Evolutionary conservation across 257 asterid species (phyloP).

Genomic region (Solanum tarapatanum): DNA sequence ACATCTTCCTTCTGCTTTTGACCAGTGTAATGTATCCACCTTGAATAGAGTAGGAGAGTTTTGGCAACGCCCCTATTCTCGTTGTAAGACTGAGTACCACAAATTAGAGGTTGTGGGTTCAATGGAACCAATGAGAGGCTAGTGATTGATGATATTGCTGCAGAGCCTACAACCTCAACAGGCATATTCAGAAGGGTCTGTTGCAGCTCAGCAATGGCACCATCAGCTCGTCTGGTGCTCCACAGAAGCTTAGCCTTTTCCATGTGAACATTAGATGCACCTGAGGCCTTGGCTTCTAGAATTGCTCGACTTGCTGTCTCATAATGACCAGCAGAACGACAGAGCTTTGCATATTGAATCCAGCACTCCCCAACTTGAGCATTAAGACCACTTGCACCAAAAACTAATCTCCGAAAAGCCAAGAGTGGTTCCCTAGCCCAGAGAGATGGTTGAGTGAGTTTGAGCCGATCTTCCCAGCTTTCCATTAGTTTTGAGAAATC

Average conservation of each 20-base stretch:
- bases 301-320: slow-evolving; percentile 95
- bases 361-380: slow-evolving; percentile 84
- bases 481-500: slow-evolving; percentile 50
- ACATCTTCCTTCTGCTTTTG: slow-evolving; percentile 95
- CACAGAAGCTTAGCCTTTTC: slow-evolving; percentile 98
- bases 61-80: slow-evolving; percentile 68
- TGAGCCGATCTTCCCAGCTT: slow-evolving; percentile 89
- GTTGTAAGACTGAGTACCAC: slow-evolving; percentile 42
- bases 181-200: slow-evolving; percentile 92
- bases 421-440: slow-evolving; percentile 99
- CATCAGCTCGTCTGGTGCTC: slow-evolving; percentile 90
- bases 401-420: slow-evolving; percentile 89
- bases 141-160: slow-evolving; percentile 76
- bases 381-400: slow-evolving; percentile 63
- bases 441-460: slow-evolving; percentile 84
- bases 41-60: slow-evolving; percentile 80
- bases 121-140: slow-evolving; percentile 77
- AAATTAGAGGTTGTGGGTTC: slow-evolving; percentile 55
- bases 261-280: slow-evolving; percentile 79
- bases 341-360: slow-evolving; percentile 92
- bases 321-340: slow-evolving; percentile 96
- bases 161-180: slow-evolving; percentile 67
- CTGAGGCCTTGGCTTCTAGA: slow-evolving; percentile 76
- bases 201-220: slow-evolving; percentile 96
- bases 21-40: slow-evolving; percentile 97